Conservation (phyloP, 306 rosid species). For the Glycine tomentella region DNA sequence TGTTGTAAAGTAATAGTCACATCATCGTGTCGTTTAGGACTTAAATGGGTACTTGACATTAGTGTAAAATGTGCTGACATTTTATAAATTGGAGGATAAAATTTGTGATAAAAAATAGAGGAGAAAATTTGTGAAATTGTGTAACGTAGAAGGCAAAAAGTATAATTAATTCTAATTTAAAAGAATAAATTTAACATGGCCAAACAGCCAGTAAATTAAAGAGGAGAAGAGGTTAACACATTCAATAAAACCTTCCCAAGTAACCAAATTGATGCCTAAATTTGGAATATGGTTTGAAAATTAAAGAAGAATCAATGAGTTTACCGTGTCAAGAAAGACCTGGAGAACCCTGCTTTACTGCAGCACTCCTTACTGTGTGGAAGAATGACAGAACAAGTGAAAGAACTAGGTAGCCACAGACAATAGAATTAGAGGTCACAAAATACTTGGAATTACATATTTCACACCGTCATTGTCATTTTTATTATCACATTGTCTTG, state of each 20-base stretch:
- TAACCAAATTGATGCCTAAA: constrained; percentile 19
- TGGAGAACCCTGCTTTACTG: constrained; percentile 56
- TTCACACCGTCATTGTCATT: neutral
- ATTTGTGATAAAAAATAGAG: too few species aligned
- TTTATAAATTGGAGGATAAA: too few species aligned
- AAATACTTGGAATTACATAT: constrained; percentile 55
- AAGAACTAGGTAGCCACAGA: constrained; percentile 60
- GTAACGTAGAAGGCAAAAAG: too few species aligned
- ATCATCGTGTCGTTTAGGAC: too few species aligned
- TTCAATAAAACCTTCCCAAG: neutral
- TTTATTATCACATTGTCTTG: neutral
- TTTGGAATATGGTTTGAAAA: neutral
- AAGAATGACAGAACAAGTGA: constrained; percentile 59
- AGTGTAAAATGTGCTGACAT: too few species aligned
- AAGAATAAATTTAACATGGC: neutral
- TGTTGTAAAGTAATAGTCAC: too few species aligned
- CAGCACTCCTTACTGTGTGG: constrained; percentile 53
- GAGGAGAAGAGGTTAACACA: neutral
- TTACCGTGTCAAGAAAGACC: constrained; percentile 68
- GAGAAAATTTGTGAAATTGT: too few species aligned
- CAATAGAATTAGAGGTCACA: constrained; percentile 62
- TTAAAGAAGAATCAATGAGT: neutral
- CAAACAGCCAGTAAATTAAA: neutral
- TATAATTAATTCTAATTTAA: neutral
- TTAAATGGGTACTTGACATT: too few species aligned